Conservation (phyloP, 2,329 filamentous ascomycete species). For the Alternaria triticimaculans region DNA sequence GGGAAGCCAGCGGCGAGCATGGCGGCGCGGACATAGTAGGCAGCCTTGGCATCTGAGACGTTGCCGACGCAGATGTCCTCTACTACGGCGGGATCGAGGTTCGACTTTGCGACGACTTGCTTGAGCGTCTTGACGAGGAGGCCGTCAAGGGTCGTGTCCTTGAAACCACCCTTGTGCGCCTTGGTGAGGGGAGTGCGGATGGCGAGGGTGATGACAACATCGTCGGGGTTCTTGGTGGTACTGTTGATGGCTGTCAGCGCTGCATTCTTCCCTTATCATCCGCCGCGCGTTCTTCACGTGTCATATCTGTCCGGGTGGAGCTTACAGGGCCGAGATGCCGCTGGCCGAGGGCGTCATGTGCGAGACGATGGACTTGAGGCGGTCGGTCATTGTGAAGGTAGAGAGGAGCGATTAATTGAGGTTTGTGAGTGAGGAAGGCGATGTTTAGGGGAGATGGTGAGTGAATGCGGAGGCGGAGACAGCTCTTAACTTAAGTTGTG, state of each 20-base stretch:
- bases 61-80: constrained; percentile 95
- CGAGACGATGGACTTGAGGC: constrained; percentile 85
- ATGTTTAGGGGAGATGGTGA: not conserved
- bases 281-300: not conserved
- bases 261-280: not conserved
- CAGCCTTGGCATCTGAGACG: constrained; percentile 83
- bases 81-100: constrained; percentile 78
- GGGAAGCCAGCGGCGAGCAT: constrained; percentile 91
- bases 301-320: constrained; percentile 16
- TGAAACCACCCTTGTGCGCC: constrained; percentile 89
- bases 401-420: not conserved
- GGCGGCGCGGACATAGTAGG: constrained; percentile 90
- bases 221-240: constrained; percentile 90
- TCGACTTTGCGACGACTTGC: constrained; percentile 67
- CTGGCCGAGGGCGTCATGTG: constrained; percentile 79
- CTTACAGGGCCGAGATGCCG: constrained; percentile 79
- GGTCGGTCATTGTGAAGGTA: constrained; percentile 63
- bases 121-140: constrained; percentile 83
- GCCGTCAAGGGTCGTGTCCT: constrained; percentile 90
- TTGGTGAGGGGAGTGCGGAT: constrained; percentile 89
- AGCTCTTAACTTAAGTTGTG: constrained; percentile 23
- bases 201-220: constrained; percentile 94
- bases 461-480: constrained; percentile 23
- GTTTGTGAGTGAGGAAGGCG: not conserved
- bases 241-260: constrained; percentile 54